phyloP scores from a whole-genome alignment of 2,329 filamentous ascomycete species.

The Beauveria australis region DNA sequence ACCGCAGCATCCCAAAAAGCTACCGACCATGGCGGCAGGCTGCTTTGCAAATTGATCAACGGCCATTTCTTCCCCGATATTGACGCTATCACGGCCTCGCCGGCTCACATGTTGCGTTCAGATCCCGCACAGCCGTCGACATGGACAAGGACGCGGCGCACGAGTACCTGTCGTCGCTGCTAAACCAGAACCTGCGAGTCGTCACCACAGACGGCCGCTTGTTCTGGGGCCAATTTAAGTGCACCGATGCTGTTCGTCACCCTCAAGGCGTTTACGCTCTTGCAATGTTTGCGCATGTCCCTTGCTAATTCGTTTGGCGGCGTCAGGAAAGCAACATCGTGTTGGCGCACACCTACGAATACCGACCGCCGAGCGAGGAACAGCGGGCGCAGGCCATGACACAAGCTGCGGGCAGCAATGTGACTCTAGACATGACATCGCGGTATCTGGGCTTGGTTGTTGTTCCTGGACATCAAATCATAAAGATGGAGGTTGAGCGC shows the following conservation, averaged over 20 bases:
- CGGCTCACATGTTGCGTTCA: not conserved
- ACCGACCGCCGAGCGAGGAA: constrained; percentile 61
- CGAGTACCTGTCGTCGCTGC: constrained; percentile 53
- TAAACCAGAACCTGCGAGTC: constrained; percentile 73
- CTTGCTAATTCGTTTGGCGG: constrained; percentile 14
- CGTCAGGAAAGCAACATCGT: constrained; percentile 79
- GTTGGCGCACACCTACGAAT: constrained; percentile 79
- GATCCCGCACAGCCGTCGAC: not conserved
- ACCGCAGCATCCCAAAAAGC: not conserved
- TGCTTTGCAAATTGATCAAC: not conserved
- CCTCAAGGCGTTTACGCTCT: not conserved
- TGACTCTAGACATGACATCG: constrained; percentile 67
- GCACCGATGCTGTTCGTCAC: constrained; percentile 71
- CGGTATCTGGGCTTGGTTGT: constrained; percentile 86
- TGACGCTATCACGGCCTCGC: not conserved
- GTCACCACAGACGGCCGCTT: constrained; percentile 76
- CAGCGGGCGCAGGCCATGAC: constrained; percentile 31
- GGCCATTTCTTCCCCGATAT: not conserved
- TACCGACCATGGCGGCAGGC: not conserved
- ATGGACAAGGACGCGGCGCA: constrained; percentile 47
- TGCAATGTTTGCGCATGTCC: not conserved
- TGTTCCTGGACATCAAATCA: constrained; percentile 77
- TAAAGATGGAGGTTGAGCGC: constrained; percentile 81
- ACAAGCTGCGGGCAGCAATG: constrained; percentile 28
- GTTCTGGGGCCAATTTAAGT: constrained; percentile 88